Conservation (phyloP, 2,329 filamentous ascomycete genomes). For the Alternaria conjuncta region DNA sequence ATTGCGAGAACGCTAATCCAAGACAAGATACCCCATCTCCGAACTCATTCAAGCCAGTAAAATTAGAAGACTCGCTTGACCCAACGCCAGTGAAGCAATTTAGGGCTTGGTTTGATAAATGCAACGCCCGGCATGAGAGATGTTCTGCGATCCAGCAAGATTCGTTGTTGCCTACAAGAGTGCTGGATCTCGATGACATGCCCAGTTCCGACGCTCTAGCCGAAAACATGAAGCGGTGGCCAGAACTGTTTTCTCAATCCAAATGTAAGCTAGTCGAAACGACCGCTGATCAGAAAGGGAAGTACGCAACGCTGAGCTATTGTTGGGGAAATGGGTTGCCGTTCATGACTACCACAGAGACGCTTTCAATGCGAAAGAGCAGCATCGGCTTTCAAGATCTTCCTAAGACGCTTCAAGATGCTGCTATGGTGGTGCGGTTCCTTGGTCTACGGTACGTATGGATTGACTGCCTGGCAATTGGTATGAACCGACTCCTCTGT, state of each 20-base stretch:
- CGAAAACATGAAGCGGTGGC: not conserved
- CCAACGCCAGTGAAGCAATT: not conserved
- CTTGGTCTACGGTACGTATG: constrained; percentile 4
- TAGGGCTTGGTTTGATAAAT: not conserved
- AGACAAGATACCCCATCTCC: not conserved
- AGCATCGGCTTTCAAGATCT: constrained; percentile 2
- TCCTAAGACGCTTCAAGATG: constrained; percentile 11
- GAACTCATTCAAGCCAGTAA: not conserved
- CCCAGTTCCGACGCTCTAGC: not conserved
- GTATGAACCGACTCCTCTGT: not conserved
- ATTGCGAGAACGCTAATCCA: not conserved
- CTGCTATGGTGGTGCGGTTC: not conserved
- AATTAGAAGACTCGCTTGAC: not conserved
- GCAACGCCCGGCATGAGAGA: not conserved
- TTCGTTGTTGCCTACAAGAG: not conserved
- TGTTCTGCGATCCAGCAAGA: not conserved
- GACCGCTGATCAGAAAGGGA: not conserved
- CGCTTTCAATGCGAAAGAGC: not conserved
- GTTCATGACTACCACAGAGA: constrained; percentile 5
- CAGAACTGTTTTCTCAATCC: not conserved
- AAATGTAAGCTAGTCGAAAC: constrained; percentile 3
- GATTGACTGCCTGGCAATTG: constrained; percentile 8
- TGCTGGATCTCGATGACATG: not conserved
- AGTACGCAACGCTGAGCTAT: constrained; percentile 8
- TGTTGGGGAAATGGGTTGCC: constrained; percentile 12